Evolutionary conservation across 2,329 filamentous ascomycete species (phyloP).

Genomic region (Phaeosphaeria sp.): DNA sequence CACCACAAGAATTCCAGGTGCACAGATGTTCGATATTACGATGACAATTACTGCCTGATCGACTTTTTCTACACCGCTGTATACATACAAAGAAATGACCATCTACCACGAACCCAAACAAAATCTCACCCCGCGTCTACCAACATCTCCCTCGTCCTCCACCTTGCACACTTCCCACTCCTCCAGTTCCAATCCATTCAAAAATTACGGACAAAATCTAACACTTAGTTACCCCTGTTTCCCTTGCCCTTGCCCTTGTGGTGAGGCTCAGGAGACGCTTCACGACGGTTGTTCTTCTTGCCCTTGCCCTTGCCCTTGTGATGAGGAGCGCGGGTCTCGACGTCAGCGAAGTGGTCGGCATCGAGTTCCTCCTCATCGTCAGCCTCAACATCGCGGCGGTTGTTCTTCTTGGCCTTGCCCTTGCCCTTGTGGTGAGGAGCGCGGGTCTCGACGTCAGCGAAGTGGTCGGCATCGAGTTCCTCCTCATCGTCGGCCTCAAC

Average conservation of each 20-base stretch:
- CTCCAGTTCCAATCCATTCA: neutral
- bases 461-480: too few relatives aligned
- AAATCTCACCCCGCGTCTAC: neutral
- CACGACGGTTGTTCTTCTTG: conserved; percentile 9
- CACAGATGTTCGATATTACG: neutral
- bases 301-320: conserved; percentile 11
- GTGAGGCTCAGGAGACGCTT: neutral
- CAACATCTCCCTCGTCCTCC: neutral
- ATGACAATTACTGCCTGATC: neutral
- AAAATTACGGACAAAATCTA: neutral
- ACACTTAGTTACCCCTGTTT: conserved; percentile 7
- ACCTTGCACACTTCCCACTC: neutral
- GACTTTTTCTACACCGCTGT: neutral
- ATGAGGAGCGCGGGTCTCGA: conserved; percentile 2
- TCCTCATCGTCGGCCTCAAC: too few relatives aligned
- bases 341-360: neutral
- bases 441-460: too few relatives aligned
- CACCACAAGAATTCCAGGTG: neutral
- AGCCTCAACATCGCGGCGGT: conserved; percentile 1
- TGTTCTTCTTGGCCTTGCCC: conserved; percentile 4
- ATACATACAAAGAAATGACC: neutral
- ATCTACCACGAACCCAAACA: neutral
- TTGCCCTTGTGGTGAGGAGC: neutral
- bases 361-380: neutral
- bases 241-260: conserved; percentile 17